Percentiles rank a stretch among this genome's conserved stretches.
Evolutionary conservation across 305 asterid genomes (phyloP).

Genomic region (Stenogyne calaminthoides): DNA sequence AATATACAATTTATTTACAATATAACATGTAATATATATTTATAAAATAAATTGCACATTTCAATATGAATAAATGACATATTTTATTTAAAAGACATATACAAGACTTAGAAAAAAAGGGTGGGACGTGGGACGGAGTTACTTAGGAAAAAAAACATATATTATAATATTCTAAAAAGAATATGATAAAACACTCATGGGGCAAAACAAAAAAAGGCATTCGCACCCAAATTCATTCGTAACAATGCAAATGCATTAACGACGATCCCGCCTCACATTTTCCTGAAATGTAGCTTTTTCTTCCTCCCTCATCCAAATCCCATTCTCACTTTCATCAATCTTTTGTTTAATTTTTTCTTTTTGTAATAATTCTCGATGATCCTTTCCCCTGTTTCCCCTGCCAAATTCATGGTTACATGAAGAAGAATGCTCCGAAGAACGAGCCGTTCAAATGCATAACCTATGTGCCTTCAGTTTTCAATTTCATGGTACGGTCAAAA

Average conservation of each 20-base stretch:
- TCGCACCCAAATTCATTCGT: slow-evolving; percentile 3
- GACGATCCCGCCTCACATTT: slow-evolving; percentile 41
- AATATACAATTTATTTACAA: no score
- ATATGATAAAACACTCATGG: not conserved
- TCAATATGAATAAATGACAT: no score
- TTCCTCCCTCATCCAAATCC: slow-evolving; percentile 33
- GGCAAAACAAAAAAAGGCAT: no score
- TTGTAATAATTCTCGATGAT: not conserved
- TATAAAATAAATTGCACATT: no score
- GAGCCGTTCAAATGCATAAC: slow-evolving; percentile 16
- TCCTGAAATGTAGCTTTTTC: slow-evolving; percentile 45
- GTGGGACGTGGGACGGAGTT: not conserved
- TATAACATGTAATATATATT: no score
- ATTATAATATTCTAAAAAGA: not conserved
- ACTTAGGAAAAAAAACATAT: not conserved
- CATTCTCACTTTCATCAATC: slow-evolving; percentile 2
- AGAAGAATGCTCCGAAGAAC: slow-evolving; percentile 17
- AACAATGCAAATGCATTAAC: slow-evolving; percentile 6
- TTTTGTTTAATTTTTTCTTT: not conserved
- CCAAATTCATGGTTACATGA: slow-evolving; percentile 18
- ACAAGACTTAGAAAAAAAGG: no score
- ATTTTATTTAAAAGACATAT: no score
- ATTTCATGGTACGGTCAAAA: slow-evolving; percentile 11
- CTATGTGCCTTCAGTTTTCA: not conserved
- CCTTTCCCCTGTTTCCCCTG: not conserved